Percentiles rank a stretch among this genome's conserved stretches.
These are phyloP conservation scores for Chernovozyma aurita DNA, from an alignment of 1,139 yeast species.

Conservation along the genomic window DNA sequence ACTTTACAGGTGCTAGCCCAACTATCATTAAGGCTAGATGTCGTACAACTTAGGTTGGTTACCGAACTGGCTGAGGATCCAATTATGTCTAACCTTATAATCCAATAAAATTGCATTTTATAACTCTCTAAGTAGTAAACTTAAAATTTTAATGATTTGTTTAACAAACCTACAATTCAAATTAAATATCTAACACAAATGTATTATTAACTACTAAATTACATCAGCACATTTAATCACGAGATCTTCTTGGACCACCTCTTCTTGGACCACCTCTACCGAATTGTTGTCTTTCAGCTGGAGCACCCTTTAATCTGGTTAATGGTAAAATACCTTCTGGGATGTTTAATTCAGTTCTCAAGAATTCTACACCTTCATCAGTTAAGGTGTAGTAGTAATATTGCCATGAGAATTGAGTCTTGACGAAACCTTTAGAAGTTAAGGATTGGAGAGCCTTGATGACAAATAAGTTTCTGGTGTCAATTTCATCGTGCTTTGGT, in stretches of 20 bases:
- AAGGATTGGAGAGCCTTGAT: constrained; percentile 99
- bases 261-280: constrained; percentile 40
- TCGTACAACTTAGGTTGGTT: too few species aligned
- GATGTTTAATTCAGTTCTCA: constrained; percentile 96
- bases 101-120: too few species aligned
- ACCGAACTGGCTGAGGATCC: too few species aligned
- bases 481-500: constrained; percentile 97
- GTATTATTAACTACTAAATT: constrained; percentile 10
- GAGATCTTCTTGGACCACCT: constrained; percentile 41
- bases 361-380: constrained; percentile 98
- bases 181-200: constrained; percentile 9
- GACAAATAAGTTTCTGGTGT: constrained; percentile 95
- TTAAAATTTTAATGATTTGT: too few species aligned
- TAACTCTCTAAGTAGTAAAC: too few species aligned
- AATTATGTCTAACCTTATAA: too few species aligned
- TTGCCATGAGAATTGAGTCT: constrained; percentile 99
- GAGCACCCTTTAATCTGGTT: constrained; percentile 94
- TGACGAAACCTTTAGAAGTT: constrained; percentile 98
- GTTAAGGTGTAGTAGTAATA: constrained; percentile 99
- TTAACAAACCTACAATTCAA: too few species aligned
- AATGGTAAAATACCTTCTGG: constrained; percentile 99
- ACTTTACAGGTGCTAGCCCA: too few species aligned
- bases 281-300: constrained; percentile 75
- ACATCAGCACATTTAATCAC: constrained; percentile 31
- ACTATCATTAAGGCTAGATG: too few species aligned